Evolutionary conservation across 2,329 filamentous ascomycete species (phyloP).

Genomic region (Hortaea sp.): DNA sequence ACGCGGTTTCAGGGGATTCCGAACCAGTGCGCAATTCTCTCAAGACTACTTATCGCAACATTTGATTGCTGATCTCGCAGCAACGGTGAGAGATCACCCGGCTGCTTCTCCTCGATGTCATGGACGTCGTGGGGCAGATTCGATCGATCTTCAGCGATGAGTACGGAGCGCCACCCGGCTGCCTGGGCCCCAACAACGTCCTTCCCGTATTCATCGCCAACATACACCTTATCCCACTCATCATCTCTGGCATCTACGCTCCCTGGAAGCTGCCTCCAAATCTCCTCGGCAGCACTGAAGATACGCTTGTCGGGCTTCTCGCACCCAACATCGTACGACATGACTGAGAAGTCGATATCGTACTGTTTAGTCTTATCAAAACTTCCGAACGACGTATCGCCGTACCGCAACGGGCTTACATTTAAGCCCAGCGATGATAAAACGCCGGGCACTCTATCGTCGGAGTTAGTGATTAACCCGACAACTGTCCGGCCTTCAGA

Average conservation of each 20-base stretch:
- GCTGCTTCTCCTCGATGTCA: not conserved
- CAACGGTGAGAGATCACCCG: not conserved
- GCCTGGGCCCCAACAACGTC: constrained; percentile 39
- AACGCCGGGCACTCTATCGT: constrained; percentile 47
- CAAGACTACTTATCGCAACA: not conserved
- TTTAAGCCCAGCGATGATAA: constrained; percentile 44
- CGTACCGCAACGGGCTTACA: constrained; percentile 31
- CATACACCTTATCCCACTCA: constrained; percentile 36
- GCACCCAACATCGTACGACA: constrained; percentile 53
- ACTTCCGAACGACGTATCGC: constrained; percentile 1
- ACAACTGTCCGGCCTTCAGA: constrained; percentile 20
- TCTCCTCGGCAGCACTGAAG: constrained; percentile 43
- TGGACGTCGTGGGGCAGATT: not conserved
- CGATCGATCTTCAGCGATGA: constrained; percentile 18
- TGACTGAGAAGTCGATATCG: constrained; percentile 48
- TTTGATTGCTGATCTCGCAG: not conserved
- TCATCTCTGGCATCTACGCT: constrained; percentile 14
- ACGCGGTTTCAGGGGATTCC: not conserved
- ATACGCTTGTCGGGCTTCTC: constrained; percentile 50
- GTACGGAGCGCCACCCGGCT: constrained; percentile 39
- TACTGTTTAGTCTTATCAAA: constrained; percentile 3
- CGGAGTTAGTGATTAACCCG: constrained; percentile 54
- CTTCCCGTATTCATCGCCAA: constrained; percentile 45
- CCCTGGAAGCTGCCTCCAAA: constrained; percentile 29
- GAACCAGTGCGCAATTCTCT: not conserved